Conservation (phyloP, 768 basidiomycete genomes). For the Termitomyces sp. region DNA sequence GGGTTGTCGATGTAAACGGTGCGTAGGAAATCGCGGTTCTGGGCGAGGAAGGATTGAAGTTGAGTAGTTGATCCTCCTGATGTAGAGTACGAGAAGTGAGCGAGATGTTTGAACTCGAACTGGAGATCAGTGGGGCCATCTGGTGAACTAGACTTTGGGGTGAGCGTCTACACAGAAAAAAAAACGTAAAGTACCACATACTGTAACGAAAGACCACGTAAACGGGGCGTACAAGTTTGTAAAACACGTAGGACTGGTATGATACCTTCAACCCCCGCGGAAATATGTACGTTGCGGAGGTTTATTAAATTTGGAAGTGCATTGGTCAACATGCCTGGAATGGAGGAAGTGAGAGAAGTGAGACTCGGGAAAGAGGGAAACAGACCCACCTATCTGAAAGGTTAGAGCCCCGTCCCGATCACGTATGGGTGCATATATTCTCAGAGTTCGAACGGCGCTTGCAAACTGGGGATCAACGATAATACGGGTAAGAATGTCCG, state of each 20-base stretch:
- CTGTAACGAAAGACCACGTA: conserved; percentile 57
- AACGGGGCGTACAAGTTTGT: conserved; percentile 45
- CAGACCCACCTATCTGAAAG: conserved; percentile 57
- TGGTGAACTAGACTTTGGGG: conserved; percentile 30
- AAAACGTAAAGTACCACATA: conserved; percentile 21
- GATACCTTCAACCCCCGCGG: conserved; percentile 53
- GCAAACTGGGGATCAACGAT: conserved; percentile 61
- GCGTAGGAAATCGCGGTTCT: conserved; percentile 50
- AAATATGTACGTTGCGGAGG: conserved; percentile 57
- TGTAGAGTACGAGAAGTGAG: conserved; percentile 55
- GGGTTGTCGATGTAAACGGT: conserved; percentile 52
- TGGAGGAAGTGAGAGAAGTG: not conserved
- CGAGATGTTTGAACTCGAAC: conserved; percentile 50
- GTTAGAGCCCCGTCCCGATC: conserved; percentile 49
- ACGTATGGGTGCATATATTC: conserved; percentile 51
- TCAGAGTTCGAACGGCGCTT: conserved; percentile 50
- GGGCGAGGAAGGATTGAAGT: conserved; percentile 45
- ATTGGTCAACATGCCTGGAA: conserved; percentile 63
- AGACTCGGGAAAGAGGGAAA: not conserved
- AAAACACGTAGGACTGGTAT: conserved; percentile 49
- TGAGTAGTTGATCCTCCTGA: conserved; percentile 35
- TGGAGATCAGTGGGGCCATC: conserved; percentile 43
- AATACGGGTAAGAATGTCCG: conserved; percentile 67
- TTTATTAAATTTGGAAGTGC: conserved; percentile 61
- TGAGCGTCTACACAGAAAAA: not conserved